phyloP scores from a whole-genome alignment of 768 basidiomycete species.

The Obba rivulosa region DNA sequence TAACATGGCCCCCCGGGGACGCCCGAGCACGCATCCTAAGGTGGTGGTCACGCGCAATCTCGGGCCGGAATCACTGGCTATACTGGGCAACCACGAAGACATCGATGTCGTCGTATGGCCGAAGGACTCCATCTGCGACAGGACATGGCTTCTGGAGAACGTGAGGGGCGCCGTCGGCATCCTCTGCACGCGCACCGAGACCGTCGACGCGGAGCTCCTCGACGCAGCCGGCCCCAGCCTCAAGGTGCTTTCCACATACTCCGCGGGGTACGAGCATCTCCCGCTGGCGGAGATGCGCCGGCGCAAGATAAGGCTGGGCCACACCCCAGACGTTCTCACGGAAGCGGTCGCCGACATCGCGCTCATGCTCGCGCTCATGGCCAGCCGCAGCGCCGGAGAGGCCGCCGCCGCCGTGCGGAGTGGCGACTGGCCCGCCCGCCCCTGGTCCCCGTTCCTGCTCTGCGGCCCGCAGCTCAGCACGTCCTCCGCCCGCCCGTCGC shows the following conservation, averaged over 20 bases:
- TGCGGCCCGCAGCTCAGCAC: constrained; percentile 80
- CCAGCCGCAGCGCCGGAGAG: constrained; percentile 69
- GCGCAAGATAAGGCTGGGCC: constrained; percentile 70
- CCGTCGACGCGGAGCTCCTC: constrained; percentile 71
- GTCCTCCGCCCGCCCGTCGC: constrained; percentile 39
- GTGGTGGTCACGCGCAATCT: constrained; percentile 58
- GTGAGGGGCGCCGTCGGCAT: constrained; percentile 56
- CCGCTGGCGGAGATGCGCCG: constrained; percentile 53
- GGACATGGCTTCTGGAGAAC: constrained; percentile 72
- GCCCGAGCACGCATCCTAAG: too few relatives aligned
- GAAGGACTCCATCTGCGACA: constrained; percentile 44
- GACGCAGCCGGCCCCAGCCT: constrained; percentile 74
- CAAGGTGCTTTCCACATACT: constrained; percentile 87
- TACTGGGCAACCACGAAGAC: constrained; percentile 43
- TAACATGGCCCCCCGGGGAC: too few relatives aligned
- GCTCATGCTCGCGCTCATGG: constrained; percentile 92
- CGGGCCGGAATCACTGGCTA: constrained; percentile 62
- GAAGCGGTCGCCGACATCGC: constrained; percentile 94
- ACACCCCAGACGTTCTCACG: constrained; percentile 91
- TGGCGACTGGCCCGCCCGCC: constrained; percentile 75
- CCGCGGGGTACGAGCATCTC: constrained; percentile 91
- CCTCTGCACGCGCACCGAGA: constrained; percentile 62
- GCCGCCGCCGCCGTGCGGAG: constrained; percentile 59
- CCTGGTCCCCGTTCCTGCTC: constrained; percentile 80
- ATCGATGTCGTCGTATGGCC: constrained; percentile 53